Base-by-base conservation (phyloP, 1,139 yeast genomes). In the Blastobotrys persicus region DNA sequence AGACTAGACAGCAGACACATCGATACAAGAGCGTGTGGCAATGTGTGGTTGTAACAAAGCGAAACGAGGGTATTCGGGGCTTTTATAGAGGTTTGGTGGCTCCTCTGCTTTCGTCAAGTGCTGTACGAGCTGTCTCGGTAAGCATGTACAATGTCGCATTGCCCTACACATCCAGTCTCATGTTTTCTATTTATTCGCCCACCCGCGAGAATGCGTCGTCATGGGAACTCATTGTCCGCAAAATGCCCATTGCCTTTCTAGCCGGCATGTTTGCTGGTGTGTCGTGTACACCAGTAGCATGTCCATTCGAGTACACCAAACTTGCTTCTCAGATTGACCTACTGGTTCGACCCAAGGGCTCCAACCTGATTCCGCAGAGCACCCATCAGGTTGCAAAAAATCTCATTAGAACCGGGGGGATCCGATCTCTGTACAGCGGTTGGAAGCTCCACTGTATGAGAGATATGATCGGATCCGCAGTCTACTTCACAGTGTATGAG, bases 281-380 rank as follows among this genome's bases (percentile, higher is more conserved):
- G 1, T 71, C 76, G 1, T 82, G 85, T 12, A 77, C 89, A 1
- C 46, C 79, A 3, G 78, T 85, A 63, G 87, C 94, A 2, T 84
- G 92, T 59, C 96, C 96, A 0, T 88, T 88, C 64, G 96, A 88
- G 64, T 80, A 86, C 65, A 82, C 92, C 45, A 88, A 88, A 63
- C 75, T 88, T 5, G 87, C 85, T 54, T 85, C 92, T 38, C 96
- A 88, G 64, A 78, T 88, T 37, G 76, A 73, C 55, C 53, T 64
- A 37, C 61, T 59, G 73, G 80, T 58, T 62, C 77, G 52, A 63
- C 80, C 32, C 11, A 17, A 17, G 31, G 42, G 38, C 75, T 43
- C 42, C n/a, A 5, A 7, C 34, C 42, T 20, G 18, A 46, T 12
- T 7, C 77, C 80, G 2, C 66, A 67, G 37, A 76, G 79, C 18